Evolutionary conservation across 2,329 filamentous ascomycete genomes (phyloP).

Genomic region (Epichloe aotearoae): DNA sequence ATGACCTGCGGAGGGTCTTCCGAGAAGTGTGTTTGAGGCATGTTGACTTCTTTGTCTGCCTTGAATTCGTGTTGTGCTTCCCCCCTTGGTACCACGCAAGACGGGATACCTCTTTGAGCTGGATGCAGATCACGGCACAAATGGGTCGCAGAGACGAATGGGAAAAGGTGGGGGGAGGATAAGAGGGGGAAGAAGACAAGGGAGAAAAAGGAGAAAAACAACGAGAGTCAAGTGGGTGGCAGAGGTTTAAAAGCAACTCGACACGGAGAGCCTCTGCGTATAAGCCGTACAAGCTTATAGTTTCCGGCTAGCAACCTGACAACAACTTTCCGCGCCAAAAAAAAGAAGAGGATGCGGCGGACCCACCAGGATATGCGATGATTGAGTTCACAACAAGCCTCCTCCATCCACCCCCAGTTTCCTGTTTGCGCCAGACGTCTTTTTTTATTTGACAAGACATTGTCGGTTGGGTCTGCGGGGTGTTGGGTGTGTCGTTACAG

Average conservation of each 20-base stretch:
- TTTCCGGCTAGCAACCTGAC: not conserved
- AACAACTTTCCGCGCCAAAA: not conserved
- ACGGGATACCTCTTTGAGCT: not conserved
- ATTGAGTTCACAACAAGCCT: not conserved
- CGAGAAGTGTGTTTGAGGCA: slow-evolving; percentile 21
- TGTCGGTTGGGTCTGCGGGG: too few species aligned
- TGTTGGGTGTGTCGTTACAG: too few species aligned
- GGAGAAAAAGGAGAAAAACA: not conserved
- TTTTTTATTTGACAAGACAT: too few species aligned
- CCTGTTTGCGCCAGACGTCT: too few species aligned
- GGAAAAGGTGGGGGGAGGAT: not conserved
- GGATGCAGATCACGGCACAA: not conserved
- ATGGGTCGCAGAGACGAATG: not conserved
- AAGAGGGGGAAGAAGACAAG: not conserved
- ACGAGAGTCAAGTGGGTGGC: not conserved
- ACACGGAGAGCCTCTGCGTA: not conserved
- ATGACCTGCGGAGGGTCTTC: slow-evolving; percentile 26
- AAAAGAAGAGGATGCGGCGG: not conserved
- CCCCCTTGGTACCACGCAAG: not conserved
- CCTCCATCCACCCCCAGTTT: too few species aligned
- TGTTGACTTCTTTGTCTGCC: slow-evolving; percentile 4
- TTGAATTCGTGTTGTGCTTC: not conserved
- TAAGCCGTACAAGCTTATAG: not conserved
- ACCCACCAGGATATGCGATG: not conserved
- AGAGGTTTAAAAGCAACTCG: not conserved